Evolutionary conservation across 805 yeast genomes (phyloP).

Genomic region (Wickerhamomyces rabaulensis): DNA sequence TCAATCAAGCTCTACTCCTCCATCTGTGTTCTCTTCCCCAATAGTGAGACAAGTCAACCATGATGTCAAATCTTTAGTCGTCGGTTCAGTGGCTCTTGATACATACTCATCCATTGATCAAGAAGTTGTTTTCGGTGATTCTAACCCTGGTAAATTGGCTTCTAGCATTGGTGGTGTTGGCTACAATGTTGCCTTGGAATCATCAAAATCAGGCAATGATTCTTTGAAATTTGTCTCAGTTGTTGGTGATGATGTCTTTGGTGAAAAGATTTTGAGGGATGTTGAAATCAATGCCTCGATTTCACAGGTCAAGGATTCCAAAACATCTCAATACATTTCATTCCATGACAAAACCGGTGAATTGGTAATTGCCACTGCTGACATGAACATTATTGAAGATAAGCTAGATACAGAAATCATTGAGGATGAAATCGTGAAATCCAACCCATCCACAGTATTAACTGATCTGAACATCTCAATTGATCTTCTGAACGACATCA

Average conservation of each 20-base stretch:
- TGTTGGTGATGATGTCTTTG: constrained; percentile 57
- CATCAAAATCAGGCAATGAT: constrained; percentile 31
- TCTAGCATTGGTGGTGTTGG: constrained; percentile 82
- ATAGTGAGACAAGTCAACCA: neutral
- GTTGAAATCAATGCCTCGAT: constrained; percentile 27
- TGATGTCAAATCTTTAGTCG: constrained; percentile 34
- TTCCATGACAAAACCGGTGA: constrained; percentile 59
- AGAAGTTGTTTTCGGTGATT: constrained; percentile 42
- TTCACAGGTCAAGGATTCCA: constrained; percentile 5
- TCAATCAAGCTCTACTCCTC: neutral
- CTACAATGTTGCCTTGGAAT: constrained; percentile 68
- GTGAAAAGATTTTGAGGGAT: constrained; percentile 31
- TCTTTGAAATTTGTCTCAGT: constrained; percentile 46
- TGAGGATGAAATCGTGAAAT: constrained; percentile 30
- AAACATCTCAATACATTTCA: constrained; percentile 72
- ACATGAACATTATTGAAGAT: constrained; percentile 66
- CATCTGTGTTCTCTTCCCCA: neutral
- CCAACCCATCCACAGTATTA: constrained; percentile 46
- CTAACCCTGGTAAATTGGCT: constrained; percentile 61
- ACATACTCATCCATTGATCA: constrained; percentile 46
- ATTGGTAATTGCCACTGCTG: constrained; percentile 73
- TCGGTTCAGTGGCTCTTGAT: constrained; percentile 80
- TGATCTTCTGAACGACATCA: constrained; percentile 33
- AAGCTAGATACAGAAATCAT: constrained; percentile 37
- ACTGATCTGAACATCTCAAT: constrained; percentile 66